Conservation (phyloP, 169 alveolate species). For the Eimeria brunetti region DNA sequence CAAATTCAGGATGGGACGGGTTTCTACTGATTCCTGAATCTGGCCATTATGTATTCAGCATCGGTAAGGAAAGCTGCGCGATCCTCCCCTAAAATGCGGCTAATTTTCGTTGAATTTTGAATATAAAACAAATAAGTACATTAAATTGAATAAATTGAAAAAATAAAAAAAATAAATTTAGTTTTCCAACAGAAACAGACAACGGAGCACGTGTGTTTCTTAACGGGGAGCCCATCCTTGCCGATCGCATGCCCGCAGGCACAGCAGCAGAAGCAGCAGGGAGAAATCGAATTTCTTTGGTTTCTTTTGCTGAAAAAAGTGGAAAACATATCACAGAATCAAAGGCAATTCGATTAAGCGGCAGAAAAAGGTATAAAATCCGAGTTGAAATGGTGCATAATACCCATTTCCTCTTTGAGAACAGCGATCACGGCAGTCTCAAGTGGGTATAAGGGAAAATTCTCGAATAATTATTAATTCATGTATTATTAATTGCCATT, state of each 20-base stretch:
- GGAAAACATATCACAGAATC: conserved; percentile 84
- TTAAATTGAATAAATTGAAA: not conserved
- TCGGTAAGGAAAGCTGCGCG: conserved; percentile 24
- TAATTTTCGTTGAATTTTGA: not conserved
- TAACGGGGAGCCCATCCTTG: conserved; percentile 82
- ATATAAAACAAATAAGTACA: not conserved
- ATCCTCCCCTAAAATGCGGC: not conserved
- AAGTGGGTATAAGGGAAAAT: not conserved
- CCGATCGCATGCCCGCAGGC: conserved; percentile 85
- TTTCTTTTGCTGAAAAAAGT: conserved; percentile 81
- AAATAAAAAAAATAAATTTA: not conserved
- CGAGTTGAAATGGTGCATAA: conserved; percentile 91
- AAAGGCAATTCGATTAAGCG: conserved; percentile 87
- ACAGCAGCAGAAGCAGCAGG: conserved; percentile 67
- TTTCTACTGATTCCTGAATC: conserved; percentile 85
- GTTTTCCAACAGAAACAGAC: conserved; percentile 73
- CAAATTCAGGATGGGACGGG: conserved; percentile 85
- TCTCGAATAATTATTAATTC: not conserved
- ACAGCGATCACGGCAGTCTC: not conserved
- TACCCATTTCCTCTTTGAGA: conserved; percentile 81
- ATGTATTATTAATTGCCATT: no score
- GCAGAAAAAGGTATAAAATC: conserved; percentile 89
- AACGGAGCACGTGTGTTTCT: conserved; percentile 84
- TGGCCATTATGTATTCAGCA: conserved; percentile 78
- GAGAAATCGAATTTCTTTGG: conserved; percentile 77